Evolutionary conservation across 1,139 yeast species (phyloP).

Genomic region (Geotrichum citri-aurantii): DNA sequence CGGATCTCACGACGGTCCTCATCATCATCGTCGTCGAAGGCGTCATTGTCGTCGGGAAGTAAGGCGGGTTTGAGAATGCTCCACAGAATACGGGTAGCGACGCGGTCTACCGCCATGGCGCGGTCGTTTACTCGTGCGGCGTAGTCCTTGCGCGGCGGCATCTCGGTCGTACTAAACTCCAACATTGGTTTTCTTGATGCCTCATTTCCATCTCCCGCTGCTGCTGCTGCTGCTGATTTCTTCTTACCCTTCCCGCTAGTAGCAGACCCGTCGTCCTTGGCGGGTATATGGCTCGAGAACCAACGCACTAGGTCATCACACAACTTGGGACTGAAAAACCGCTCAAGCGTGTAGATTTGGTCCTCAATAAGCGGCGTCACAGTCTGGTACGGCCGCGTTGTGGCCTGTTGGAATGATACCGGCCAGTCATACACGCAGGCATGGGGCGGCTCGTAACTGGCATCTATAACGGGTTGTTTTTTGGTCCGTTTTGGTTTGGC

Average conservation of each 20-base stretch:
- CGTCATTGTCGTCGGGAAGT: slow-evolving; percentile 19
- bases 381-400: slow-evolving; percentile 17
- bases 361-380: slow-evolving; percentile 19
- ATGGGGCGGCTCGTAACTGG: background rate
- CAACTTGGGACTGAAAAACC: slow-evolving; percentile 42
- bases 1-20: slow-evolving; percentile 20
- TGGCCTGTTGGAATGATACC: slow-evolving; percentile 15
- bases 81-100: slow-evolving; percentile 45
- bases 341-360: slow-evolving; percentile 46
- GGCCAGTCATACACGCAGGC: slow-evolving; percentile 22
- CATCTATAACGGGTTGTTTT: background rate
- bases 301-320: slow-evolving; percentile 44
- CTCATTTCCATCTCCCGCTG: too few species aligned
- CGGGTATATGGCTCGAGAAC: slow-evolving; percentile 26
- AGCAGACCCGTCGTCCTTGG: slow-evolving; percentile 27
- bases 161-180: slow-evolving; percentile 20
- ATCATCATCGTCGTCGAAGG: slow-evolving; percentile 7
- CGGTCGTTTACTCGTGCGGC: slow-evolving; percentile 60
- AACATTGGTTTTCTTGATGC: background rate
- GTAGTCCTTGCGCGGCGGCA: slow-evolving; percentile 39
- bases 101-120: slow-evolving; percentile 39
- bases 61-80: slow-evolving; percentile 33
- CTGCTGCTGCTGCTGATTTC: slow-evolving; percentile 48
- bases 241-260: slow-evolving; percentile 1
- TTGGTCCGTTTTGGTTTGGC: background rate